Percentiles rank a stretch among this genome's conserved stretches.
phyloP scores from a whole-genome alignment of 176 grass and related monocot species.

The Avena sativa region DNA sequence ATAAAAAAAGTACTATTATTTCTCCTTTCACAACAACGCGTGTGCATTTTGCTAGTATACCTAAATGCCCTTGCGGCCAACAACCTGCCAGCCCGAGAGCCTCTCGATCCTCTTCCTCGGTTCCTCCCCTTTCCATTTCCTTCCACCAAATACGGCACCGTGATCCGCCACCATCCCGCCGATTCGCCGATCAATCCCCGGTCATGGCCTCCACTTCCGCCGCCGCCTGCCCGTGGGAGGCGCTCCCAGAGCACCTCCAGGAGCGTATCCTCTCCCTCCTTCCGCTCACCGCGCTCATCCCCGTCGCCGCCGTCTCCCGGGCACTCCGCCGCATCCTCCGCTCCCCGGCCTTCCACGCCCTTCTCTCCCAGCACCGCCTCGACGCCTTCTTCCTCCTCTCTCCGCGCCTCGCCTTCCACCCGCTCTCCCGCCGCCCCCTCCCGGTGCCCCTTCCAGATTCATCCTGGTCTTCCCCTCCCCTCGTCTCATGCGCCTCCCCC shows the following conservation, averaged over 20 bases:
- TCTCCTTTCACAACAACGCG: no score
- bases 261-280: conserved; percentile 57
- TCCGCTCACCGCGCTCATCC: conserved; percentile 51
- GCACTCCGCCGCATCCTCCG: conserved; percentile 43
- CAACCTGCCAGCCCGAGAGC: neutral
- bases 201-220: conserved; percentile 25
- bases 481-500: conserved; percentile 42
- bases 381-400: conserved; percentile 47
- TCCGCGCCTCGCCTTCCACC: conserved; percentile 43
- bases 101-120: neutral
- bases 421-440: conserved; percentile 35
- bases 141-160: conserved; percentile 1
- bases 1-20: no score
- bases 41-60: no score
- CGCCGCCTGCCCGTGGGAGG: conserved; percentile 44
- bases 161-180: conserved; percentile 2
- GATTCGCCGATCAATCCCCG: neutral
- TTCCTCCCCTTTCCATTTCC: neutral
- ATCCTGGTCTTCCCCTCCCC: conserved; percentile 10
- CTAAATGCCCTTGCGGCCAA: no score
- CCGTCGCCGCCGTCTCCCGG: conserved; percentile 47
- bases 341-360: conserved; percentile 52
- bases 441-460: neutral
- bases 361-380: conserved; percentile 50
- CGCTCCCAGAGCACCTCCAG: conserved; percentile 47